Percentiles rank a stretch among this genome's conserved stretches.
These are phyloP conservation scores for Tilletia walkeri DNA, from an alignment of 1,284 basidiomycete genomes.

Conservation along the genomic window DNA sequence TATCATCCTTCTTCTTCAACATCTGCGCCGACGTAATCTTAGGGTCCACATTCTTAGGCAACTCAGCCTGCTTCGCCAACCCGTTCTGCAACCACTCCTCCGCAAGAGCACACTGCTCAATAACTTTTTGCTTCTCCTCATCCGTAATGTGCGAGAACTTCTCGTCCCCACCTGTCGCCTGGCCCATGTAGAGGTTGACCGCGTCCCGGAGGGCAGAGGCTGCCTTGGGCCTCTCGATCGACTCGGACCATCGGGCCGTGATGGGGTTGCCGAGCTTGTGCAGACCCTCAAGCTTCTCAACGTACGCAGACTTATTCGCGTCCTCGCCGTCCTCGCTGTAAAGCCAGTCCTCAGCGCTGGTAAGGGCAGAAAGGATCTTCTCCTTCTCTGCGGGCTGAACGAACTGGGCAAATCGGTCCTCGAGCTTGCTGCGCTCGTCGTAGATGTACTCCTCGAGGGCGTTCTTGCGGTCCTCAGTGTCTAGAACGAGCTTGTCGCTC, in stretches of 20 bases:
- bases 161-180: conserved; percentile 50
- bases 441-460: conserved; percentile 56
- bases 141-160: conserved; percentile 52
- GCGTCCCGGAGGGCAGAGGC: conserved; percentile 50
- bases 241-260: conserved; percentile 44
- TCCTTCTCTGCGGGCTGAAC: conserved; percentile 53
- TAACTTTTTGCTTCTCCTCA: conserved; percentile 54
- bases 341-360: conserved; percentile 53
- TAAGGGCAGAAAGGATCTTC: conserved; percentile 44
- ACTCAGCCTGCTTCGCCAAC: conserved; percentile 52
- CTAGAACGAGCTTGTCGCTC: conserved; percentile 54
- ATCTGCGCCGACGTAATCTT: conserved; percentile 51
- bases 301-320: conserved; percentile 52
- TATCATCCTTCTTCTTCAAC: conserved; percentile 52
- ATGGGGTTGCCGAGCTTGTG: conserved; percentile 52
- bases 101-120: conserved; percentile 52
- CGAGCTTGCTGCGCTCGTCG: conserved; percentile 54
- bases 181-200: conserved; percentile 50
- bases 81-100: conserved; percentile 53
- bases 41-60: conserved; percentile 54
- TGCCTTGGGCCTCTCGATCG: conserved; percentile 52
- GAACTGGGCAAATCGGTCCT: conserved; percentile 48
- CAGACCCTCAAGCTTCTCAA: conserved; percentile 44
- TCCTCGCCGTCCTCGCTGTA: conserved; percentile 55
- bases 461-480: conserved; percentile 54